Conservation (phyloP, 2,329 filamentous ascomycete species). For the Aspergillus novofumigatus region DNA sequence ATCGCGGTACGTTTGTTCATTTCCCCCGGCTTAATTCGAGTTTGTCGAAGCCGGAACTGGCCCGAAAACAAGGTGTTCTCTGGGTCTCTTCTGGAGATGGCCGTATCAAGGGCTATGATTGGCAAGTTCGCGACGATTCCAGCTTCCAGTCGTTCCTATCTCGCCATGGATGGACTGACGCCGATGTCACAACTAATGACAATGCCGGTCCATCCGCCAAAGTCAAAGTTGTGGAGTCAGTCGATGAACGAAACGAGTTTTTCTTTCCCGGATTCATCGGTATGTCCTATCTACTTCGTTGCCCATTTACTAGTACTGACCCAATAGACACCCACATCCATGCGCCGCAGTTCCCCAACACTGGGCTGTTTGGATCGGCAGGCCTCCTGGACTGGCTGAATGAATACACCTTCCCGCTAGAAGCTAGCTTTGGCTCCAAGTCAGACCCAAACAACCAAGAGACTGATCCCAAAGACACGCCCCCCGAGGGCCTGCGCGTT, state of each 20-base stretch:
- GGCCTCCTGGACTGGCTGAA: conserved; percentile 92
- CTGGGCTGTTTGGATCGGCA: conserved; percentile 86
- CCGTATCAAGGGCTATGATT: conserved; percentile 33
- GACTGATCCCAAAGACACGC: no score
- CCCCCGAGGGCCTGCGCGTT: conserved; percentile 42
- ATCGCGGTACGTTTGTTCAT: conserved; percentile 60
- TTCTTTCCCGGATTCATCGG: conserved; percentile 48
- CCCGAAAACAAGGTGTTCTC: conserved; percentile 44
- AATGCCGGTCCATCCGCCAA: no score
- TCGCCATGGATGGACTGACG: conserved; percentile 23
- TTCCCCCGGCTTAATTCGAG: conserved; percentile 38
- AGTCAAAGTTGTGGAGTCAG: no score
- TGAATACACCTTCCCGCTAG: conserved; percentile 91
- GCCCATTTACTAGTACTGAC: neutral
- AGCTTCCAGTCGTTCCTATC: conserved; percentile 5
- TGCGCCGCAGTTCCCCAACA: conserved; percentile 90
- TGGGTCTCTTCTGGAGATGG: conserved; percentile 34
- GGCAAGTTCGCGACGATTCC: conserved; percentile 11
- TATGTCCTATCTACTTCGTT: conserved; percentile 17
- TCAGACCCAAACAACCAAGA: no score
- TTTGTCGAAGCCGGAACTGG: neutral
- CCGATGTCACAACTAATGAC: conserved; percentile 33
- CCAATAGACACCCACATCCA: conserved; percentile 84
- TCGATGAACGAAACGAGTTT: conserved; percentile 38
- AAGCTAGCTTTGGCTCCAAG: conserved; percentile 61